A percentile compares a stretch with the other conserved stretches of the same genome.
Evolutionary conservation across 164 flowering plant species (phyloP).

Genomic region (Aristolochia contorta): DNA sequence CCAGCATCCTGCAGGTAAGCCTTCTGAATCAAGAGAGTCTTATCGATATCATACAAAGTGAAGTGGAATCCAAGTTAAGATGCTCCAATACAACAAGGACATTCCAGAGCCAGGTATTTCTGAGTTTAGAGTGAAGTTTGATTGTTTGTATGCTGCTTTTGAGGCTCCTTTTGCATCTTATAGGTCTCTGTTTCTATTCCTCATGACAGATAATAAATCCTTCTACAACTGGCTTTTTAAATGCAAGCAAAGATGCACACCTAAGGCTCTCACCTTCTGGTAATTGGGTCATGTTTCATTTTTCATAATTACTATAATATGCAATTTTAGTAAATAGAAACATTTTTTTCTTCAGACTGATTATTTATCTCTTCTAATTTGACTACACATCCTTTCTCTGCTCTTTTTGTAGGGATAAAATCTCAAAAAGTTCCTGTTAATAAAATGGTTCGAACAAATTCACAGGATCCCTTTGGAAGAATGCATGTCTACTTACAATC

Average conservation of each 20-base stretch:
- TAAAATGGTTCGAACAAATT: conserved; percentile 86
- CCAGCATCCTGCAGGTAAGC: conserved; percentile 57
- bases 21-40: conserved; percentile 86
- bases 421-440: conserved; percentile 67
- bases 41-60: conserved; percentile 75
- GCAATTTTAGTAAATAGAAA: neutral
- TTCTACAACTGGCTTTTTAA: conserved; percentile 24
- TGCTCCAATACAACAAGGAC: conserved; percentile 55
- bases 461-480: conserved; percentile 87
- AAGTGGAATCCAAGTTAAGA: conserved; percentile 64
- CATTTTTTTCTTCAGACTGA: neutral
- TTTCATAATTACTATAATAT: no score
- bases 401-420: conserved; percentile 26
- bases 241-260: conserved; percentile 22
- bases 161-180: neutral
- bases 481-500: conserved; percentile 76
- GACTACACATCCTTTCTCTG: neutral
- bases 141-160: no score
- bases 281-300: conserved; percentile 12
- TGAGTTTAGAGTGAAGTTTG: neutral
- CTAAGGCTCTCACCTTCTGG: conserved; percentile 36
- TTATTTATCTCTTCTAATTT: neutral
- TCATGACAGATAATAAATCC: conserved; percentile 37
- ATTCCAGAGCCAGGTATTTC: conserved; percentile 70
- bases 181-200: conserved; percentile 8